phyloP scores from a whole-genome alignment of 805 yeast species.

The Candida boidinii region DNA sequence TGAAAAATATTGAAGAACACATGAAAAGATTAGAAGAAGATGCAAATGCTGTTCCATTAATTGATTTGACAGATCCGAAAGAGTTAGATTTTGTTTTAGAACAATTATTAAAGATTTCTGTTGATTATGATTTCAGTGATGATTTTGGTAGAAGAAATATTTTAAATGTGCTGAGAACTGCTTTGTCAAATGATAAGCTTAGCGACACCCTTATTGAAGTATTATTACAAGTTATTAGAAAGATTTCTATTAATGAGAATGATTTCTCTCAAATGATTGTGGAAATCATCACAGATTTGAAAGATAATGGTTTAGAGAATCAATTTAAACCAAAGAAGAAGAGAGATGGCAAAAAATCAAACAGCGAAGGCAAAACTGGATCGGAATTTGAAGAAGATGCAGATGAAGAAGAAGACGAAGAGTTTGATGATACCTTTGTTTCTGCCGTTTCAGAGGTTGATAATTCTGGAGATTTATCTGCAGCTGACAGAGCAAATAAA shows the following conservation, averaged over 20 bases:
- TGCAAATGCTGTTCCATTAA: constrained; percentile 10
- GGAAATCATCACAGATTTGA: constrained; percentile 80
- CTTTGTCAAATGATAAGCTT: constrained; percentile 50
- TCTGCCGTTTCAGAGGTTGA: constrained; percentile 25
- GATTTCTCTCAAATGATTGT: constrained; percentile 79
- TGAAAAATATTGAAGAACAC: constrained; percentile 15
- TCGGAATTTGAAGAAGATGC: constrained; percentile 12
- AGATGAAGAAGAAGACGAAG: constrained; percentile 15
- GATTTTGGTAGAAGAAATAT: constrained; percentile 82
- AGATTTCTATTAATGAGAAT: constrained; percentile 66
- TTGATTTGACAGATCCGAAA: constrained; percentile 34
- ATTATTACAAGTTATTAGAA: constrained; percentile 57
- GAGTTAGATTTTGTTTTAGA: constrained; percentile 67
- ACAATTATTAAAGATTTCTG: constrained; percentile 62
- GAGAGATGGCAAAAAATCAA: constrained; percentile 19
- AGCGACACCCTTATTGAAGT: constrained; percentile 45
- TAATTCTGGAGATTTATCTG: constrained; percentile 13
- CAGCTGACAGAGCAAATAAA: constrained; percentile 18
- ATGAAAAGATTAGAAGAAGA: constrained; percentile 10
- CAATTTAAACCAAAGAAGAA: constrained; percentile 8
- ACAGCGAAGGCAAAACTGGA: constrained; percentile 9
- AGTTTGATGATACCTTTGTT: constrained; percentile 10
- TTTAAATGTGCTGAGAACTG: constrained; percentile 48
- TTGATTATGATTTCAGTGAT: constrained; percentile 77
- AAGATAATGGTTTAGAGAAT: constrained; percentile 49